phyloP scores from a whole-genome alignment of 805 yeast species.

The Barnettozyma wickerhamii region DNA sequence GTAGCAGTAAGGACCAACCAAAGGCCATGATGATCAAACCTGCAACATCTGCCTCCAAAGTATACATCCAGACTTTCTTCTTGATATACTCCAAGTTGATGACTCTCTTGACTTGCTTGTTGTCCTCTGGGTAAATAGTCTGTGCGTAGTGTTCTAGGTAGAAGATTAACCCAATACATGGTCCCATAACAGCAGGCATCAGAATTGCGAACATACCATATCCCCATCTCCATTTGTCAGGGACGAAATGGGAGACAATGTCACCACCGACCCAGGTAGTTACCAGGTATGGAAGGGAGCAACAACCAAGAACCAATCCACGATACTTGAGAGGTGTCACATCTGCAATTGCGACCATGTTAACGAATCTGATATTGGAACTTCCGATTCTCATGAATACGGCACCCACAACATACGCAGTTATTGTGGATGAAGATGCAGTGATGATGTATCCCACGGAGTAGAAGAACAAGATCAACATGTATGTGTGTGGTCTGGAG shows the following conservation, averaged over 20 bases:
- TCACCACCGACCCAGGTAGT: slow-evolving; percentile 38
- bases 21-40: slow-evolving; percentile 33
- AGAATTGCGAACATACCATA: slow-evolving; percentile 45
- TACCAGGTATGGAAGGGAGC: slow-evolving; percentile 36
- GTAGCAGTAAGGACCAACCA: slow-evolving; percentile 32
- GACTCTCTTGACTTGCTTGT: neutral
- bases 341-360: slow-evolving; percentile 31
- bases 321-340: slow-evolving; percentile 34
- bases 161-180: slow-evolving; percentile 28
- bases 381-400: slow-evolving; percentile 33
- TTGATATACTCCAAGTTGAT: neutral
- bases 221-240: slow-evolving; percentile 46
- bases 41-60: slow-evolving; percentile 31
- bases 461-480: slow-evolving; percentile 28
- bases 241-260: slow-evolving; percentile 26
- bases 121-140: neutral
- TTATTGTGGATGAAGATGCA: slow-evolving; percentile 31
- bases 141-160: slow-evolving; percentile 28
- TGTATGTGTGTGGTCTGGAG: slow-evolving; percentile 36
- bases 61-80: neutral
- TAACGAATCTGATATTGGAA: slow-evolving; percentile 31
- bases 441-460: slow-evolving; percentile 33
- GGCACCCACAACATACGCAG: slow-evolving; percentile 30
- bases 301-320: slow-evolving; percentile 31
- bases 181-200: slow-evolving; percentile 33